Base-by-base conservation (phyloP, 2,329 filamentous ascomycete genomes). In the Cladophialophora bantiana region DNA sequence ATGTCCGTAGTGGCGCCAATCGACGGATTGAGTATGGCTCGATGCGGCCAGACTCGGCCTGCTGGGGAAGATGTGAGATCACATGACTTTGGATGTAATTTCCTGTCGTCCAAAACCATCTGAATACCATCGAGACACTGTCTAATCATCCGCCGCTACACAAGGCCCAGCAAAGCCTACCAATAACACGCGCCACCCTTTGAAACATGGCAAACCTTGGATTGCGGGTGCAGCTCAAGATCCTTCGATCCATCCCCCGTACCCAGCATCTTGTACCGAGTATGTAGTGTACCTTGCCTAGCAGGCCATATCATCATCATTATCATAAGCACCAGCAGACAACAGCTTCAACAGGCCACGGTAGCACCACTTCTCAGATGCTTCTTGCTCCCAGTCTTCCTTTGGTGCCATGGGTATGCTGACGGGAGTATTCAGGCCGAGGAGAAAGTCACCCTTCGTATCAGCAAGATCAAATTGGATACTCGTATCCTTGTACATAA, bases 1-100 rank as follows among this genome's bases (percentile, higher is more conserved):
- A 70, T 66, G 63, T 70, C 68, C 68, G 68, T 70, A 70, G 68
- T 58, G 59, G 32, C 18, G 20, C 13, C 15, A 42, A 34, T 42
- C 15, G 6, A 26, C 45, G 2, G 40, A 52, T 62, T 54, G 10
- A 26, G 62, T 45, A 42, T 63, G 15, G 35, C 26, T 13, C 40
- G 31, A 36, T 26, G 3, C 9, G 3, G 7, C 7, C 7, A 7
- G 20, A 26, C 20, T 12, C 18, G 10, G 13, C 12, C 10, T 48
- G 7, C 10, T n/a, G 7, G 7, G 1, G 7, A 7, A 7, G 5
- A 48, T 6, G 18, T 7, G 42, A 20, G 42, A 12, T 50, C 45
- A 50, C 45, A 31, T 50, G 45, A 26, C 9, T 20, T 4, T 1
- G 1, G 4, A 1, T 3, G 12, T 12, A 26, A 50, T 26, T 5